These are phyloP conservation scores for Trypanosoma conorhini DNA, from an alignment of 208 protist species.

Conservation along the genomic window DNA sequence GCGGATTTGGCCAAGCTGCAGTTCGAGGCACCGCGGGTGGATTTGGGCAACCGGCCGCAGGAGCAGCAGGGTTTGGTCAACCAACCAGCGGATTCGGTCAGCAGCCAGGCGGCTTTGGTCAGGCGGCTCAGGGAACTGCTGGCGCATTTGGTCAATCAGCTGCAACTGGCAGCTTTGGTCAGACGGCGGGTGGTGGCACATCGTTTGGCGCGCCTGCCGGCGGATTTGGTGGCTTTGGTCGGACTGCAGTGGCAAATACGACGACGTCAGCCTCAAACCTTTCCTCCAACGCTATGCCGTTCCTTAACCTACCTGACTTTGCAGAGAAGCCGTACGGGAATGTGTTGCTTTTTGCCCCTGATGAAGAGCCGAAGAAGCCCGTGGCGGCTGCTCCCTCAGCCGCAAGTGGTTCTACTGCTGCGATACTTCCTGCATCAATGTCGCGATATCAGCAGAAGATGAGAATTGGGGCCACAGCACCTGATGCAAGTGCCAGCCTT, in stretches of 20 bases:
- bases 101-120: conserved; percentile 31
- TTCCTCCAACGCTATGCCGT: conserved; percentile 40
- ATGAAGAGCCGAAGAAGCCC: conserved; percentile 47
- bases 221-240: conserved; percentile 31
- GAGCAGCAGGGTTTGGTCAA: conserved; percentile 38
- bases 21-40: conserved; percentile 27
- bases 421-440: conserved; percentile 23
- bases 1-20: conserved; percentile 45
- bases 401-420: conserved; percentile 7
- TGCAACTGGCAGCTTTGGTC: not conserved
- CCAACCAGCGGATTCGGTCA: conserved; percentile 52
- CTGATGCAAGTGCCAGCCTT: conserved; percentile 9
- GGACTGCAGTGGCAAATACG: not conserved
- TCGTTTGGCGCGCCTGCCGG: conserved; percentile 46
- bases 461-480: conserved; percentile 7
- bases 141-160: not conserved
- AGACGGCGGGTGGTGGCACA: conserved; percentile 12
- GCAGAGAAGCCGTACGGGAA: conserved; percentile 76
- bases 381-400: conserved; percentile 4
- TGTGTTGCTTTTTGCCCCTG: conserved; percentile 66
- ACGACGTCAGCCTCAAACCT: conserved; percentile 21
- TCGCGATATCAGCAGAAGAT: conserved; percentile 22
- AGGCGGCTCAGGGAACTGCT: not conserved
- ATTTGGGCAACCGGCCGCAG: conserved; percentile 35
- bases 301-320: conserved; percentile 81